Conservation (phyloP, 208 protist genomes). For the Trypanosoma lewisi region DNA sequence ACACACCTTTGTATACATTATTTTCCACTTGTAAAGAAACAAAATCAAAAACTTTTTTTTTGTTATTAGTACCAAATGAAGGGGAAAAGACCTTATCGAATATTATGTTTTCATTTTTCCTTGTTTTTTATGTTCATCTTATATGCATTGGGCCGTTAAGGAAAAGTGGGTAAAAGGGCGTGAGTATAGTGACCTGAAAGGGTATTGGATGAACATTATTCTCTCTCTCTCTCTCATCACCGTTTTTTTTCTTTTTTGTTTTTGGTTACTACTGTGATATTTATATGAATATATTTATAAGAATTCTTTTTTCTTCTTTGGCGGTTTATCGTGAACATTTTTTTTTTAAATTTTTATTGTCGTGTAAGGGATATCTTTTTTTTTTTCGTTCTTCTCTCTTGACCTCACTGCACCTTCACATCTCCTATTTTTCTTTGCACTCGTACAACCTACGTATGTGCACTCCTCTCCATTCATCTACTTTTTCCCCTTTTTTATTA, state of each 20-base stretch:
- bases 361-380: background rate
- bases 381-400: background rate
- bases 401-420: too few relatives aligned
- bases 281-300: slow-evolving; percentile 3
- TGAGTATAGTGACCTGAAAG: too few relatives aligned
- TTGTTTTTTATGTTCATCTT: too few relatives aligned
- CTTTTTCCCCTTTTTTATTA: background rate
- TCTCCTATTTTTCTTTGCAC: background rate
- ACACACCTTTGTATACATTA: too few relatives aligned
- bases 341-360: slow-evolving; percentile 13
- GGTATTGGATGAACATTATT: too few relatives aligned
- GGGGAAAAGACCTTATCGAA: too few relatives aligned
- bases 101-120: too few relatives aligned
- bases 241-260: background rate
- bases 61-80: too few relatives aligned
- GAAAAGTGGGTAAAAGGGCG: too few relatives aligned
- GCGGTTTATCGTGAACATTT: background rate
- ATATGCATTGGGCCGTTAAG: too few relatives aligned
- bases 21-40: too few relatives aligned
- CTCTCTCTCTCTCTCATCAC: background rate
- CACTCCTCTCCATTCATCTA: background rate
- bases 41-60: too few relatives aligned
- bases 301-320: background rate
- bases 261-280: background rate
- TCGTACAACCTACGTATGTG: background rate